Base-by-base conservation (phyloP, 306 rosid species). In the Sicyos edulis region DNA sequence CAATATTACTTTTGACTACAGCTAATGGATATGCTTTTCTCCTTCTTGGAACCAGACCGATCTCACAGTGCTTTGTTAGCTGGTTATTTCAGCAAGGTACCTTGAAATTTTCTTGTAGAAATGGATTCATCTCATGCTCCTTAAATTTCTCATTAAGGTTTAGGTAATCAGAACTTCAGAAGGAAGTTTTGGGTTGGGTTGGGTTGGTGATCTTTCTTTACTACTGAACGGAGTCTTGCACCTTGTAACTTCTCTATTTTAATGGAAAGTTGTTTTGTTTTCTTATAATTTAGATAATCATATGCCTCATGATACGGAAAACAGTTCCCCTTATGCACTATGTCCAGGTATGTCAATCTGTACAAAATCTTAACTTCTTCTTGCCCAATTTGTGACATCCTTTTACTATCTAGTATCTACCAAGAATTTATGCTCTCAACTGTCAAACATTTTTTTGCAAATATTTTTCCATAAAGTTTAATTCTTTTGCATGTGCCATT, bases 41-140 rank as follows among this genome's bases (percentile, higher is more conserved):
- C 99, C 71, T 95, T 89, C 87, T 81, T 95, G 92, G 92, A 95
- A 75, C 90, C 95, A 10, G 75, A 82, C 78, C 99, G 95, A 61
- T 78, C 85, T 16, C 97, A 95, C 63, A 83, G 96, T 81, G 74
- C 97, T 61, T 82, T 85, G 53, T 66, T 91, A 77, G 99, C 99
- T 76, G 99, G 99, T 65, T 95, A 95, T 85, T 95, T 95, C 79
- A 88, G 97, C 84, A 95, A 95, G 97, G 97, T 91, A 71, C 63
- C 74, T 15, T 32, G 32, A 67, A 72, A 57, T 78, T 40, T 45
- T 47, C 58, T 68, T 66, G 26, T 49, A 79, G 52, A 26, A 26
- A 26, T 26, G 24, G 61, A 63, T 71, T 78, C 19, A 61, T 4
- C 37, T 74, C 54, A 24, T 68, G 21, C 58, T 47, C 54, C 55